These are phyloP conservation scores for Coffea eugenioides DNA, from an alignment of 257 asterid genomes.

Conservation along the genomic window DNA sequence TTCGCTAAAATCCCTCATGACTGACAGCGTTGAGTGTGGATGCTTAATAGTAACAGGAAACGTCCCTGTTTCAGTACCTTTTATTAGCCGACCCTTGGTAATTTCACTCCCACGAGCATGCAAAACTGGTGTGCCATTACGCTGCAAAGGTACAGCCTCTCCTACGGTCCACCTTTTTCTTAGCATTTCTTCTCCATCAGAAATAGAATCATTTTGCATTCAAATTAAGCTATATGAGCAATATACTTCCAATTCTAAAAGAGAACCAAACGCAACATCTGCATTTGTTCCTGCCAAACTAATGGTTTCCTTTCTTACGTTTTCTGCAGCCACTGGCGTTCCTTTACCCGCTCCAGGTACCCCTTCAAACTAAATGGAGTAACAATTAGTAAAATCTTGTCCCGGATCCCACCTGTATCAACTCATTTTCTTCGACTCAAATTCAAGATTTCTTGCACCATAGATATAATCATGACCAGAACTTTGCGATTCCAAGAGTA, in stretches of 20 bases:
- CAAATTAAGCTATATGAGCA: background rate
- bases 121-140: slow-evolving; percentile 52
- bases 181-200: background rate
- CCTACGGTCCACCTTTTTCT: background rate
- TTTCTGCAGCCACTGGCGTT: slow-evolving; percentile 61
- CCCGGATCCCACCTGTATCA: too few relatives aligned
- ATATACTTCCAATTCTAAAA: background rate
- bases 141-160: slow-evolving; percentile 49
- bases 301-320: slow-evolving; percentile 5
- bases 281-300: background rate
- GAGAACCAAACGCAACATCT: background rate
- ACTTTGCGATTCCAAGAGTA: background rate
- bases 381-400: too few relatives aligned
- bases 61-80: slow-evolving; percentile 65
- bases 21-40: slow-evolving; percentile 52
- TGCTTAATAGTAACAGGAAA: slow-evolving; percentile 76
- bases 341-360: slow-evolving; percentile 83
- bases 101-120: slow-evolving; percentile 58
- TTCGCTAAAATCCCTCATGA: slow-evolving; percentile 45
- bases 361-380: background rate
- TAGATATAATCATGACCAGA: background rate
- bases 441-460: background rate
- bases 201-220: background rate
- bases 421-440: background rate
- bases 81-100: slow-evolving; percentile 38